phyloP scores from a whole-genome alignment of 208 protist genomes.

The Paratrypanosoma confusum region DNA sequence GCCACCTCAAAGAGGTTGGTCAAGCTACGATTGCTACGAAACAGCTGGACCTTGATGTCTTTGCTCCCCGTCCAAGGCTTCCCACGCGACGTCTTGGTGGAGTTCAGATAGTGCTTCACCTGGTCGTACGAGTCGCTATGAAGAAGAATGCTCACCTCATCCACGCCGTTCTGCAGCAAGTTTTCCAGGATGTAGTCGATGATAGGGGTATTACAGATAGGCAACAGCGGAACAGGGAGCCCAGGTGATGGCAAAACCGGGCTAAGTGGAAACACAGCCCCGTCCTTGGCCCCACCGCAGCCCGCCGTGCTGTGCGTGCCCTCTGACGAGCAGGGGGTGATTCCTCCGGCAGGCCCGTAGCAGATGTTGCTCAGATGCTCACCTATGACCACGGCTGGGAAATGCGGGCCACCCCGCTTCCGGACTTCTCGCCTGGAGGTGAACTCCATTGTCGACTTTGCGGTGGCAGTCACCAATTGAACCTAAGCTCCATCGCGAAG shows the following conservation, averaged over 20 bases:
- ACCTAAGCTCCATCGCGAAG: too few relatives aligned
- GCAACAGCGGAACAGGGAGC: conserved; percentile 68
- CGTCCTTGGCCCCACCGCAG: too few relatives aligned
- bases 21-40: conserved; percentile 42
- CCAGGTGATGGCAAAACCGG: conserved; percentile 42
- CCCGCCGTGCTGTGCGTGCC: too few relatives aligned
- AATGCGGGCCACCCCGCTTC: conserved; percentile 7
- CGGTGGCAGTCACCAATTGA: too few relatives aligned
- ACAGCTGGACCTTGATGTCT: conserved; percentile 51
- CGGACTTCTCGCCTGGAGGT: conserved; percentile 4
- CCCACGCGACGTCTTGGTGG: conserved; percentile 35
- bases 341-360: too few relatives aligned
- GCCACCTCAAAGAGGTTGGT: conserved; percentile 39
- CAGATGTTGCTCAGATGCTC: conserved; percentile 45
- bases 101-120: conserved; percentile 41
- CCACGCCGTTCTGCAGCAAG: conserved; percentile 56
- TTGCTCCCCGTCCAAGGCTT: conserved; percentile 56
- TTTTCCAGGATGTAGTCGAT: conserved; percentile 86
- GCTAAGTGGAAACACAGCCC: conserved; percentile 23
- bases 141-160: conserved; percentile 59
- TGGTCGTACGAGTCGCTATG: conserved; percentile 29
- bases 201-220: conserved; percentile 73
- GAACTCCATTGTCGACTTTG: conserved; percentile 15
- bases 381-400: conserved; percentile 57
- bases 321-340: too few relatives aligned